phyloP scores from a whole-genome alignment of 768 basidiomycete genomes.

The Terana coerulea region DNA sequence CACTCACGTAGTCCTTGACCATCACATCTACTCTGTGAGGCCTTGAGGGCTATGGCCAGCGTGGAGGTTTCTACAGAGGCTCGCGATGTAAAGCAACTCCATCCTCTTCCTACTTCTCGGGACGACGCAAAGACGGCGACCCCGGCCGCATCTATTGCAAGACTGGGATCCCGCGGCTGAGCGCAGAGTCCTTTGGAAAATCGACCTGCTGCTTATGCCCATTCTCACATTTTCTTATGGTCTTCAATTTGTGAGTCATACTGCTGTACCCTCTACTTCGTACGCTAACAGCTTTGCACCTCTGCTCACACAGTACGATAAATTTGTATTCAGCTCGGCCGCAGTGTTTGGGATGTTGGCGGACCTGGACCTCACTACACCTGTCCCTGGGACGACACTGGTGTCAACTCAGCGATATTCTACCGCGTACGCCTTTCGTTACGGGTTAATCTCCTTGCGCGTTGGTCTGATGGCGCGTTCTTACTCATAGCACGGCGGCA shows the following conservation, averaged over 20 bases:
- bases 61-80: neutral
- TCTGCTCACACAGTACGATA: constrained; percentile 7
- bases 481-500: constrained; percentile 4
- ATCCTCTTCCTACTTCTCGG: too few species aligned
- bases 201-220: constrained; percentile 11
- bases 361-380: constrained; percentile 7
- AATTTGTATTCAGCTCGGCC: constrained; percentile 13
- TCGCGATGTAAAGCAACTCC: too few species aligned
- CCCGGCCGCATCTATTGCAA: neutral
- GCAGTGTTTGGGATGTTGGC: constrained; percentile 11
- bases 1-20: too few species aligned
- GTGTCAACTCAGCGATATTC: constrained; percentile 11
- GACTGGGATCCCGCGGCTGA: constrained; percentile 10
- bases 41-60: neutral
- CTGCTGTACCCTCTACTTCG: neutral
- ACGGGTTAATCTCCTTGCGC: too few species aligned
- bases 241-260: constrained; percentile 9
- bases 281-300: neutral
- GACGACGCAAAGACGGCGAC: neutral
- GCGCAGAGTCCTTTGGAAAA: constrained; percentile 10
- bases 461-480: too few species aligned
- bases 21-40: too few species aligned
- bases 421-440: constrained; percentile 7
- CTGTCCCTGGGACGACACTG: constrained; percentile 5
- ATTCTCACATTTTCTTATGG: constrained; percentile 12